A percentile compares a stretch with the other conserved stretches of the same genome.
phyloP scores from a whole-genome alignment of 1,139 yeast species.

The Ogataea hybrid region DNA sequence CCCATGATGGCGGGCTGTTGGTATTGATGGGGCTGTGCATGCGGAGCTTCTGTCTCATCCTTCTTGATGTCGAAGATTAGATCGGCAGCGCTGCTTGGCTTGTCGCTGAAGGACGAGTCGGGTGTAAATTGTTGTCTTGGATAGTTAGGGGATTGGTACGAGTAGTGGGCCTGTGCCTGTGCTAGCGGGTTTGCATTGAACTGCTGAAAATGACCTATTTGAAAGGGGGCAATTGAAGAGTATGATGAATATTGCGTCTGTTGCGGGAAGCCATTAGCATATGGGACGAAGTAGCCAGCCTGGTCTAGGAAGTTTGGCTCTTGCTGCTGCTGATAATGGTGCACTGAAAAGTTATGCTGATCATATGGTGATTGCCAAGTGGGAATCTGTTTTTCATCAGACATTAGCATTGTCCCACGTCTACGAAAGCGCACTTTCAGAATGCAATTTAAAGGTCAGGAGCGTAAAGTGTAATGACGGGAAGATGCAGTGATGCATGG shows the following conservation, averaged over 20 bases:
- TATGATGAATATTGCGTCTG: constrained; percentile 3
- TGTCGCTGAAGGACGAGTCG: constrained; percentile 12
- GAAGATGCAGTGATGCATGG: constrained; percentile 3
- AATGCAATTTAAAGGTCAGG: constrained; percentile 1
- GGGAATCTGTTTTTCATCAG: constrained; percentile 16
- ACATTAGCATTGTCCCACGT: constrained; percentile 13
- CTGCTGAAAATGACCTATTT: constrained; percentile 2
- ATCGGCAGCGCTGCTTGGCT: constrained; percentile 5
- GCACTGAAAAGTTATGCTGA: constrained; percentile 5
- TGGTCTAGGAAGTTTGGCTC: constrained; percentile 6
- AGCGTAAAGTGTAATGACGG: background rate
- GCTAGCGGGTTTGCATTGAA: background rate
- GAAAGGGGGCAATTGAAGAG: constrained; percentile 5
- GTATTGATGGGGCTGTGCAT: constrained; percentile 5
- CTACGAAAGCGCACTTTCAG: background rate
- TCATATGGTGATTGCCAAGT: constrained; percentile 16
- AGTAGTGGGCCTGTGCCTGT: constrained; percentile 6
- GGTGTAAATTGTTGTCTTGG: constrained; percentile 6
- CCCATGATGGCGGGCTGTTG: constrained; percentile 1
- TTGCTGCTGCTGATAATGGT: constrained; percentile 6
- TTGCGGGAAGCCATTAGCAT: constrained; percentile 1
- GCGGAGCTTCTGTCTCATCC: constrained; percentile 8
- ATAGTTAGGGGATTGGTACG: constrained; percentile 3
- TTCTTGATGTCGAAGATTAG: constrained; percentile 7
- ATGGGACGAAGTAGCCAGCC: constrained; percentile 5